Evolutionary conservation across 177 flowering plant genomes (phyloP).

Genomic region (Vitis hybrid): DNA sequence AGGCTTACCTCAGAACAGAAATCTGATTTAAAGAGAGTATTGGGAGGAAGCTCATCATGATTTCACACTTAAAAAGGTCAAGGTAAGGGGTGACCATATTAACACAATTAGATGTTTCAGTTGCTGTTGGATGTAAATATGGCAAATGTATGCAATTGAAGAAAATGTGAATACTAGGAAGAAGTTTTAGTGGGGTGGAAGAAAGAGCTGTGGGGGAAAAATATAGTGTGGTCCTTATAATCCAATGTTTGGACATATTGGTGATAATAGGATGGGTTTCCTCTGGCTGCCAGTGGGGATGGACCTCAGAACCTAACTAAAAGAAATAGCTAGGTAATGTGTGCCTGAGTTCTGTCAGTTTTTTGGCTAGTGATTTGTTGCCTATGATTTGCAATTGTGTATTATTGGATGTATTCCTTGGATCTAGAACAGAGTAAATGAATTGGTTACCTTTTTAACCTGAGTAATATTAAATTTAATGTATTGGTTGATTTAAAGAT

Average conservation of each 20-base stretch:
- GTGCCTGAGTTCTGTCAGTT: not conserved
- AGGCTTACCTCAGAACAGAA: slow-evolving; percentile 76
- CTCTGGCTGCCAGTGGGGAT: not conserved
- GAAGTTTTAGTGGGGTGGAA: not conserved
- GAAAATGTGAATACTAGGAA: slow-evolving; percentile 26
- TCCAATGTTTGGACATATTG: not conserved
- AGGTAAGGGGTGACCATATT: not conserved
- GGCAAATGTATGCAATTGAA: not conserved
- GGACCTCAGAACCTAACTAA: not conserved
- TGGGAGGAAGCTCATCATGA: slow-evolving; percentile 49
- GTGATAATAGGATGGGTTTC: not conserved
- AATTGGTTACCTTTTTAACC: no score
- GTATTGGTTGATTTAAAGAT: no score
- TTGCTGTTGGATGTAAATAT: slow-evolving; percentile 23
- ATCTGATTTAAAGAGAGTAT: slow-evolving; percentile 60
- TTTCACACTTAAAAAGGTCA: not conserved
- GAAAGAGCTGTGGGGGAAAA: not conserved
- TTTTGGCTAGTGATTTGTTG: not conserved
- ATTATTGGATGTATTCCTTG: not conserved
- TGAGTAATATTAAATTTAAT: no score
- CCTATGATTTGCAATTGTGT: not conserved
- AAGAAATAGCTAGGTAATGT: not conserved
- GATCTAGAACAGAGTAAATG: no score
- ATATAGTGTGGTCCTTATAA: not conserved
- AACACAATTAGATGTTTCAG: slow-evolving; percentile 13